Conservation (phyloP, 306 rosid species). For the Leucaena leucocephala region DNA sequence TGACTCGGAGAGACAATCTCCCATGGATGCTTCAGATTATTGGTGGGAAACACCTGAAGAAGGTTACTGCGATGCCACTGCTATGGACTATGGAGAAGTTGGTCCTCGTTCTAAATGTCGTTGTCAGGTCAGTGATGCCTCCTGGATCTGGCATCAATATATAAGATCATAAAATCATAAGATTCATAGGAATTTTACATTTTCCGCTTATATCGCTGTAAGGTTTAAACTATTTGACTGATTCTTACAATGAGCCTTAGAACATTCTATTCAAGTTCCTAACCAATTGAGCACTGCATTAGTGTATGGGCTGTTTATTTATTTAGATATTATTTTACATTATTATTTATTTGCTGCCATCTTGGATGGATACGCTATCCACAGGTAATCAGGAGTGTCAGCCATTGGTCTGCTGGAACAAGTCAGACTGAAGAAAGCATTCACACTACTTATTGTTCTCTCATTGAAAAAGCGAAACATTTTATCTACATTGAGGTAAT, state of each 20-base stretch:
- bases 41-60: conserved; percentile 91
- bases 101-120: conserved; percentile 80
- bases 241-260: conserved; percentile 9
- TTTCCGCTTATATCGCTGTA: not conserved
- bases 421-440: conserved; percentile 91
- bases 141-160: conserved; percentile 22
- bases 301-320: conserved; percentile 17
- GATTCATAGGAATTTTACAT: conserved; percentile 18
- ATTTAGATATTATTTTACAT: conserved; percentile 28
- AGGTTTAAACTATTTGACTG: not conserved
- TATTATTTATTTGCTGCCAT: conserved; percentile 16
- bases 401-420: conserved; percentile 99
- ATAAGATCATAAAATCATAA: not conserved
- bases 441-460: conserved; percentile 90
- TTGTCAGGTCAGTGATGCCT: conserved; percentile 74
- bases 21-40: conserved; percentile 51
- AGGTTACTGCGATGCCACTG: conserved; percentile 56
- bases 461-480: conserved; percentile 90
- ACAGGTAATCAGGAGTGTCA: conserved; percentile 94
- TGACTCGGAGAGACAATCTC: conserved; percentile 40
- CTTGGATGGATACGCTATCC: conserved; percentile 38
- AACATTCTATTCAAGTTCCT: conserved; percentile 19
- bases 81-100: conserved; percentile 79
- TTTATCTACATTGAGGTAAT: conserved; percentile 93
- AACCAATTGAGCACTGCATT: conserved; percentile 11